Evolutionary conservation across 805 yeast genomes (phyloP).

Genomic region (Danielia oregonensis): DNA sequence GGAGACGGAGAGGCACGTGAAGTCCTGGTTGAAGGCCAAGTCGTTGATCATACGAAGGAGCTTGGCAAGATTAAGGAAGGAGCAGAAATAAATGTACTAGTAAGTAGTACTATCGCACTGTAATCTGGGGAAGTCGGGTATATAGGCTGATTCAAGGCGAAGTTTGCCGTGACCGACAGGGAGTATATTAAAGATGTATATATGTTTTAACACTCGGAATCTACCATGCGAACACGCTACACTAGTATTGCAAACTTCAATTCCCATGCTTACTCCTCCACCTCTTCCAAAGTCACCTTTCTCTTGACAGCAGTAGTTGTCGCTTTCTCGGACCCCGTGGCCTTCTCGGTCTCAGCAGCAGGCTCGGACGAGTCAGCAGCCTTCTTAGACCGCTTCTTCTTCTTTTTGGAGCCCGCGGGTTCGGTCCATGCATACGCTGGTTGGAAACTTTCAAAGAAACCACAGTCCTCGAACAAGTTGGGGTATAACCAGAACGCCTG

Average conservation of each 20-base stretch:
- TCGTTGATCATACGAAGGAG: slow-evolving; percentile 35
- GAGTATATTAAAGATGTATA: no score
- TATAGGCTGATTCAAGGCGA: no score
- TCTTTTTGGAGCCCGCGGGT: slow-evolving; percentile 27
- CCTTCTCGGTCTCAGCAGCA: slow-evolving; percentile 10
- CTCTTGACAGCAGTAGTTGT: slow-evolving; percentile 22
- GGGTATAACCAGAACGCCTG: slow-evolving; percentile 97
- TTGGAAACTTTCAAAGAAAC: slow-evolving; percentile 84
- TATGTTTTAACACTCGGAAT: no score
- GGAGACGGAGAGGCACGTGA: slow-evolving; percentile 35
- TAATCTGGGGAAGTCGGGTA: no score
- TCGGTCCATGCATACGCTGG: slow-evolving; percentile 87
- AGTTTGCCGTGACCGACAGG: no score
- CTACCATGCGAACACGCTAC: no score
- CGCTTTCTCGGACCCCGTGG: slow-evolving; percentile 13
- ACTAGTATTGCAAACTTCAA: no score
- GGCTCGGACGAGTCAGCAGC: slow-evolving; percentile 5
- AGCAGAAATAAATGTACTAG: no score
- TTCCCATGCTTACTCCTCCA: slow-evolving; percentile 33
- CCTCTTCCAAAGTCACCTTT: slow-evolving; percentile 39
- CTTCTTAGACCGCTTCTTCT: slow-evolving; percentile 16
- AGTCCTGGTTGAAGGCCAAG: slow-evolving; percentile 41
- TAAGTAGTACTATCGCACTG: no score
- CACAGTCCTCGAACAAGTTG: slow-evolving; percentile 91
- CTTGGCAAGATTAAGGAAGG: background rate